Evolutionary conservation across 208 protist species (phyloP).

Genomic region (Wallacemonas sp.): DNA sequence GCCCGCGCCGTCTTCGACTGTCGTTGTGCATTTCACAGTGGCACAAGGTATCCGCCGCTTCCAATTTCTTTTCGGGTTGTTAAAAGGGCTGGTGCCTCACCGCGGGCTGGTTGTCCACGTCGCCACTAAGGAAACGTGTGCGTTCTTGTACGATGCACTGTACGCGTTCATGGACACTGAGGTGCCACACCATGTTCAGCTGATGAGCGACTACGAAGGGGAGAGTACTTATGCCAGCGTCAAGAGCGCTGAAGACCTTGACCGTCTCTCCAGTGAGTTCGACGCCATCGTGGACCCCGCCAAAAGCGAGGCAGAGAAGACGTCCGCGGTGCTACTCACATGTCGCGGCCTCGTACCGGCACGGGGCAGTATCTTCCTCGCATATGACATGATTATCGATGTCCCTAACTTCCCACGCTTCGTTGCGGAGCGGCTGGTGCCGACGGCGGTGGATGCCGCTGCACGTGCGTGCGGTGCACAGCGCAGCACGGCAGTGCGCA

Average conservation of each 20-base stretch:
- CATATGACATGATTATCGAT: constrained; percentile 66
- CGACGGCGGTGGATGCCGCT: background rate
- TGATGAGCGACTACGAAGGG: constrained; percentile 71
- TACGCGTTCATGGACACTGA: constrained; percentile 41
- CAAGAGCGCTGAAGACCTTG: constrained; percentile 30
- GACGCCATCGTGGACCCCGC: constrained; percentile 29
- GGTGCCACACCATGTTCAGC: constrained; percentile 32
- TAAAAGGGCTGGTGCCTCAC: constrained; percentile 36
- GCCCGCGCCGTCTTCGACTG: constrained; percentile 1
- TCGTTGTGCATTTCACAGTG: constrained; percentile 62
- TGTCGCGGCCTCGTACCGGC: constrained; percentile 60
- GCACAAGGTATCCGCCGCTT: constrained; percentile 54
- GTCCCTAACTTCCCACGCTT: constrained; percentile 66
- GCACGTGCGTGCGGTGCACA: background rate
- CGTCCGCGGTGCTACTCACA: constrained; percentile 57
- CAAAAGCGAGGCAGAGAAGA: constrained; percentile 10
- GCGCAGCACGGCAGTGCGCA: constrained; percentile 16
- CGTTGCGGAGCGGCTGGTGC: constrained; percentile 36
- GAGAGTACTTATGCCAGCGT: constrained; percentile 34
- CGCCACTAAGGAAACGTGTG: constrained; percentile 53
- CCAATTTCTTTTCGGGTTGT: constrained; percentile 54
- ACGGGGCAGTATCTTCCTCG: constrained; percentile 42
- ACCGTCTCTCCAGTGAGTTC: constrained; percentile 35
- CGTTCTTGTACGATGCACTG: constrained; percentile 59
- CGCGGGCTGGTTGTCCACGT: constrained; percentile 65